Evolutionary conservation across 2,329 filamentous ascomycete species (phyloP), one percentile per base, ranked within the genome.

Genomic region (Meredithiella fracta): DNA sequence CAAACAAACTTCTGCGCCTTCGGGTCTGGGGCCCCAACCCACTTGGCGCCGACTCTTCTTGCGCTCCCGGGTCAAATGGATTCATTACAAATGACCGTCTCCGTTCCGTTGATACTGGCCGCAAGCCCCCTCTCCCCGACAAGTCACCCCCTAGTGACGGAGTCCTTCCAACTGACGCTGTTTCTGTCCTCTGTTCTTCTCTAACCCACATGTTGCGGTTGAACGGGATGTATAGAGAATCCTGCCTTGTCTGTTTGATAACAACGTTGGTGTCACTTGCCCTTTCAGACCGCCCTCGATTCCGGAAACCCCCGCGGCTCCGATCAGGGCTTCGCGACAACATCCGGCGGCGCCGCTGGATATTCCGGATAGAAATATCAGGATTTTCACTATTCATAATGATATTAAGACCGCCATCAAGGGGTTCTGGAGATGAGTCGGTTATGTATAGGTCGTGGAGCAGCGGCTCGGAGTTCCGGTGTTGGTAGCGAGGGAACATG

Each of bases 1-100:
- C 77, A 56, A 25, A 47, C 25, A 47, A 52, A 56, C 38, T 47
- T 56, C 40, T 56, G 55, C 17, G 37, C 17, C 38, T 15, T 42
- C 3, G 50, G 23, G 47, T 56, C 55, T 47, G 55, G 55, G 2
- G 26, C 55, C 26, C 55, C 3, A 52, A 23, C n/a, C 49, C 50
- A 5, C 20, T 14, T 17, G 26, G 25, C 11, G 26, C 29, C 9
- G 47, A n/a, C 7, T 37, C 40, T 40, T 52, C 49, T 34, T 52
- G 20, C 9, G 20, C 17, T n/a, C 25, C 47, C 9, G 26, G 49
- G 26, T 47, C 53, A 25, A 54, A 54, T 17, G 53, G 53, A 5
- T 38, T 47, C 40, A 54, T 34, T 11, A 52, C 50, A 38, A 34
- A 47, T 4, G 53, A 54, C 14, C 29, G 29, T 37, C 53, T 38